Evolutionary conservation across 352 stramenopile genomes (phyloP).

Genomic region (Discostella stelligera): DNA sequence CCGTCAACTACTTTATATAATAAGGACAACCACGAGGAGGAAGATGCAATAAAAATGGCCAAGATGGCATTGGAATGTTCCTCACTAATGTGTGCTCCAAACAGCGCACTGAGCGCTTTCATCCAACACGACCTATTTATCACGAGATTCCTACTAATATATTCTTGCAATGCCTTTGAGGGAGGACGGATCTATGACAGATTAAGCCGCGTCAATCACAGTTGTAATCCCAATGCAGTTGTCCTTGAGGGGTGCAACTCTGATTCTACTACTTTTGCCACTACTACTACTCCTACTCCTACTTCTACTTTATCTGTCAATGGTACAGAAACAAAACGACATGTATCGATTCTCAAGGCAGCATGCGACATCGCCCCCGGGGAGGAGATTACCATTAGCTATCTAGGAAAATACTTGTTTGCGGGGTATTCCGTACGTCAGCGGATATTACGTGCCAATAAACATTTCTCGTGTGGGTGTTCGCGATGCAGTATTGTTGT

Average conservation of each 20-base stretch:
- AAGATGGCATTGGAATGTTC: slow-evolving; percentile 54
- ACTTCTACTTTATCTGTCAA: neutral
- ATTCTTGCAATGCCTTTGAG: slow-evolving; percentile 79
- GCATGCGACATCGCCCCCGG: slow-evolving; percentile 57
- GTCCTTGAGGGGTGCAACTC: slow-evolving; percentile 33
- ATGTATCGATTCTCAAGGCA: slow-evolving; percentile 53
- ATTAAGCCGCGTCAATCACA: slow-evolving; percentile 74
- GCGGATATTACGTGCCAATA: slow-evolving; percentile 51
- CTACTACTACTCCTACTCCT: too few species aligned
- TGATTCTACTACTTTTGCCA: neutral
- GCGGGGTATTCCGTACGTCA: slow-evolving; percentile 54
- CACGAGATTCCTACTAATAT: slow-evolving; percentile 65
- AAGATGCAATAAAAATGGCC: slow-evolving; percentile 46
- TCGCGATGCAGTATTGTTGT: slow-evolving; percentile 45
- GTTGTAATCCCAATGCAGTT: slow-evolving; percentile 76
- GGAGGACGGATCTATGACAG: slow-evolving; percentile 68
- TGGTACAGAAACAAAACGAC: neutral
- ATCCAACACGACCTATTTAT: slow-evolving; percentile 13
- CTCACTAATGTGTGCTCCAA: slow-evolving; percentile 34
- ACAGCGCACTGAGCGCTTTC: slow-evolving; percentile 24
- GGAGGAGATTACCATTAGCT: slow-evolving; percentile 78
- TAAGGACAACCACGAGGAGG: slow-evolving; percentile 20
- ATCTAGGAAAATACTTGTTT: slow-evolving; percentile 72
- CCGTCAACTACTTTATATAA: slow-evolving; percentile 19
- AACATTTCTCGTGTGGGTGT: slow-evolving; percentile 76